A percentile compares a stretch with the other conserved stretches of the same genome.
Evolutionary conservation across 306 rosid species (phyloP).

Genomic region (apple (Malus domestica)): ASM211411v1 NC_041791.1:33593501-33594000

Average conservation of each 20-base stretch:
- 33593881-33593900: no score
- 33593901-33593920: no score
- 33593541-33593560: no score
- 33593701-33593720: conserved; percentile 66
- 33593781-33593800: conserved; percentile 3
- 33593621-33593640: conserved; percentile 76
- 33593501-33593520: no score
- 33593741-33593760: conserved; percentile 82
- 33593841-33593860: no score
- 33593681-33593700: conserved; percentile 71
- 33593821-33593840: no score
- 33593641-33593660: conserved; percentile 43
- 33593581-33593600: not conserved
- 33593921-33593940: no score
- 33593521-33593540: fast-evolving
- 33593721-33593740: conserved; percentile 48
- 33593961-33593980: no score
- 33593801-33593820: fast-evolving
- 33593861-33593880: no score
- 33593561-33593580: not conserved
- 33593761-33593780: conserved; percentile 97
- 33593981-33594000: no score
- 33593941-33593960: no score
- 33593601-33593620: conserved; percentile 22
- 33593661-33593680: conserved; percentile 81